A percentile compares a stretch with the other conserved stretches of the same genome.
Conservation (phyloP, 352 stramenopile genomes). For the Pythium utonaiense region DNA sequence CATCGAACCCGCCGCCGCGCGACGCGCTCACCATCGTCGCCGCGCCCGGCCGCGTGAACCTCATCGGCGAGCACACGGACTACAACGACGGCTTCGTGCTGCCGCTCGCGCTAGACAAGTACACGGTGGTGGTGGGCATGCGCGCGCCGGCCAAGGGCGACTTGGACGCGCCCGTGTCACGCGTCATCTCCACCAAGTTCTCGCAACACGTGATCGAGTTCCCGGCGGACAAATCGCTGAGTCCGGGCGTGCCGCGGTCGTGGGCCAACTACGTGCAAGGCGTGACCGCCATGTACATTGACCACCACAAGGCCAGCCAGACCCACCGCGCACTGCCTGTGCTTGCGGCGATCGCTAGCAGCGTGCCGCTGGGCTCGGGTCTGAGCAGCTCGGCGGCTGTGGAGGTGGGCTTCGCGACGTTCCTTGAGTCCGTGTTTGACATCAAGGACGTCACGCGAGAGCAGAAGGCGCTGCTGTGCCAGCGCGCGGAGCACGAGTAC, state of each 20-base stretch:
- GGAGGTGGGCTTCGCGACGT: conserved; percentile 90
- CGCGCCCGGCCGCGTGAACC: conserved; percentile 93
- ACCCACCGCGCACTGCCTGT: conserved; percentile 52
- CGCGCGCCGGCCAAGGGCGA: conserved; percentile 23
- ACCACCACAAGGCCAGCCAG: conserved; percentile 30
- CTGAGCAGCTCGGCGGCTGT: conserved; percentile 92
- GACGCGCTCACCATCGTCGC: conserved; percentile 49
- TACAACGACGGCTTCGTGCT: conserved; percentile 97
- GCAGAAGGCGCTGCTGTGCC: conserved; percentile 90
- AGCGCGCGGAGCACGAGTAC: conserved; percentile 94
- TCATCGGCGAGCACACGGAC: conserved; percentile 96
- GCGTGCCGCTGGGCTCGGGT: conserved; percentile 91
- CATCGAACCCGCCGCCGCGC: conserved; percentile 32
- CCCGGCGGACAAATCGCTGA: conserved; percentile 44
- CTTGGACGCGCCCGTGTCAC: conserved; percentile 18
- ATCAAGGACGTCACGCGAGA: conserved; percentile 43
- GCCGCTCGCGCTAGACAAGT: conserved; percentile 90
- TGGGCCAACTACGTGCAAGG: conserved; percentile 95
- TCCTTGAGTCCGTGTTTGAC: conserved; percentile 87
- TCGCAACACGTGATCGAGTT: conserved; percentile 47
- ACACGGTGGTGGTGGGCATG: conserved; percentile 81
- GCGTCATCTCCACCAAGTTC: conserved; percentile 62
- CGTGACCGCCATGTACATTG: conserved; percentile 90
- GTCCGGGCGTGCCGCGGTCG: conserved; percentile 40
- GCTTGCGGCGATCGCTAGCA: conserved; percentile 81